Percentiles rank a stretch among this genome's conserved stretches.
Conservation (phyloP, 1,284 basidiomycete genomes). For the Pholiota adiposa region DNA sequence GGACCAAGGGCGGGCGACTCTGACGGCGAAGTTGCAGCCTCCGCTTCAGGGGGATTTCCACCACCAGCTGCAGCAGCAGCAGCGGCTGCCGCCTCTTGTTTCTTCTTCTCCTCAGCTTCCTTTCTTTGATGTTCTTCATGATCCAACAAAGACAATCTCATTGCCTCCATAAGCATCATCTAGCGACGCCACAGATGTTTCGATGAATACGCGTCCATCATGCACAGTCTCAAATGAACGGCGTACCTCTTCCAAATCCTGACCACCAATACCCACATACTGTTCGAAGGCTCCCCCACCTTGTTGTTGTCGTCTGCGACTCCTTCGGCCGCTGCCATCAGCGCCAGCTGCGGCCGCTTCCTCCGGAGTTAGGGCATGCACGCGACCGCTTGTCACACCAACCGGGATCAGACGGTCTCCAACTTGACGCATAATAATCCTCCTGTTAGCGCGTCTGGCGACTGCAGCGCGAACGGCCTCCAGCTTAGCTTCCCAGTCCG, state of each 20-base stretch:
- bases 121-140: constrained; percentile 83
- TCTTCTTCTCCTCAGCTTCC: constrained; percentile 63
- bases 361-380: constrained; percentile 65
- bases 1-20: constrained; percentile 17
- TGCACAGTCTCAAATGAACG: constrained; percentile 17
- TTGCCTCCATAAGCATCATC: constrained; percentile 99
- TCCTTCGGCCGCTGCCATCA: constrained; percentile 56
- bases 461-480: constrained; percentile 89
- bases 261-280: constrained; percentile 71
- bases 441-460: constrained; percentile 87
- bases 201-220: background rate
- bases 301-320: constrained; percentile 58
- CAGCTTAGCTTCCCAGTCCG: constrained; percentile 94
- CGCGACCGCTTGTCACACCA: constrained; percentile 85
- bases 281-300: constrained; percentile 62
- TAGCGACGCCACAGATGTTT: constrained; percentile 34
- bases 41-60: constrained; percentile 19
- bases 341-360: constrained; percentile 51
- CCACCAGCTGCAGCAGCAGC: constrained; percentile 23
- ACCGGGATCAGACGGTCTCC: constrained; percentile 97
- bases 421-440: constrained; percentile 98
- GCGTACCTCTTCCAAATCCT: constrained; percentile 88
- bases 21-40: constrained; percentile 12
- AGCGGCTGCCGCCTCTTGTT: constrained; percentile 35
- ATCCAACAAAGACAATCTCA: constrained; percentile 93